Conservation (phyloP, 441 rosid genomes). For the Rhodomyrtus psidioides region DNA sequence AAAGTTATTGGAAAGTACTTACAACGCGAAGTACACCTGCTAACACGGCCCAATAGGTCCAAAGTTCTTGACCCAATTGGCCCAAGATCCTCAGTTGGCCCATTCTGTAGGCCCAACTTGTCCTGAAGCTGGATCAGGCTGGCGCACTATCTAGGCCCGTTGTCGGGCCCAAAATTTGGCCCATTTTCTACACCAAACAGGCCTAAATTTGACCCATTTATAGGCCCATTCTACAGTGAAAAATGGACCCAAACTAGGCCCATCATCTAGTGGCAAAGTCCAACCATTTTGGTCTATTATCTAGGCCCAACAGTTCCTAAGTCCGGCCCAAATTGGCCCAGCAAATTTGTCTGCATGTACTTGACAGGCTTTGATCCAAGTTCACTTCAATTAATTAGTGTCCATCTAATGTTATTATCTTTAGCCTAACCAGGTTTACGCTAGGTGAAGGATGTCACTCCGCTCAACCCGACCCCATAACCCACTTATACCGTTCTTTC, state of each 20-base stretch:
- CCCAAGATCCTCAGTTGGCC: too few relatives aligned
- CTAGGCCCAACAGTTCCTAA: too few relatives aligned
- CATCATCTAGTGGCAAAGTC: too few relatives aligned
- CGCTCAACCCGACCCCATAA: neutral
- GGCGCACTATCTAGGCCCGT: neutral
- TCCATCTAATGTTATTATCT: too few relatives aligned
- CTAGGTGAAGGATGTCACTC: neutral
- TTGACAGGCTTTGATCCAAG: too few relatives aligned
- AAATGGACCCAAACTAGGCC: neutral
- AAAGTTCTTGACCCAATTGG: too few relatives aligned
- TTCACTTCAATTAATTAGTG: too few relatives aligned
- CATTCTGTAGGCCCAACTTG: neutral
- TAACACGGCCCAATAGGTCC: neutral
- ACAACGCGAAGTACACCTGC: too few relatives aligned
- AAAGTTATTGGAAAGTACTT: too few relatives aligned
- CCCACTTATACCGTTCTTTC: neutral
- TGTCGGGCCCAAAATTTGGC: neutral
- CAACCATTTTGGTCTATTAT: too few relatives aligned
- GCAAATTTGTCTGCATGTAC: too few relatives aligned
- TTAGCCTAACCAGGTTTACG: neutral
- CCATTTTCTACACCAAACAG: neutral
- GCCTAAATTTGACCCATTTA: neutral
- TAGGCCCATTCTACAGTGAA: neutral
- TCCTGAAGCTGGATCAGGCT: neutral
- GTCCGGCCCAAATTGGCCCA: too few relatives aligned